Evolutionary conservation across 257 asterid species (phyloP).

Genomic region (Ocimum tenuiflorum): DNA sequence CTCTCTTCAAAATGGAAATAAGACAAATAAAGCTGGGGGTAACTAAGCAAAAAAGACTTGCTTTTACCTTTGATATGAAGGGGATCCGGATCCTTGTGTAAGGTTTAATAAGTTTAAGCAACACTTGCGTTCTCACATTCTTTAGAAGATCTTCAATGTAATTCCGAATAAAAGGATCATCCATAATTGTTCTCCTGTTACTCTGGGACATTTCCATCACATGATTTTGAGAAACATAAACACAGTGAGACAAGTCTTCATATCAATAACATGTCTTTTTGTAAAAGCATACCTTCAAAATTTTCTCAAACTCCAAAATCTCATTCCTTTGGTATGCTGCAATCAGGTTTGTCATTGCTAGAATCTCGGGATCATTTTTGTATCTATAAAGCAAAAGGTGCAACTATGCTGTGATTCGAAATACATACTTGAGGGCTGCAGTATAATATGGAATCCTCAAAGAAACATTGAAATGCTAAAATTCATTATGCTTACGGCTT

Average conservation of each 20-base stretch:
- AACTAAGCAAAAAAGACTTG: not conserved
- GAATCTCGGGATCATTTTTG: slow-evolving; percentile 91
- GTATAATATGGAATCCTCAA: too few species aligned
- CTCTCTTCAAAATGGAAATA: too few species aligned
- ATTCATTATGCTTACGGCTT: slow-evolving; percentile 69
- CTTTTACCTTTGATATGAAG: slow-evolving; percentile 78
- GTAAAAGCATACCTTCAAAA: slow-evolving; percentile 55
- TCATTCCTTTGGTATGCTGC: slow-evolving; percentile 97
- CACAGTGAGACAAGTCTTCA: not conserved
- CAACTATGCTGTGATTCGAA: not conserved
- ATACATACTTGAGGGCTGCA: not conserved
- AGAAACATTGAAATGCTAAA: not conserved
- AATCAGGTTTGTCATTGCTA: slow-evolving; percentile 94
- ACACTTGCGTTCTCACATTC: slow-evolving; percentile 95
- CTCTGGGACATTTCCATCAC: slow-evolving; percentile 45
- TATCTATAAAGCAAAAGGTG: slow-evolving; percentile 40
- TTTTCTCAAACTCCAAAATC: slow-evolving; percentile 91
- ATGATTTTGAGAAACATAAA: slow-evolving; percentile 8
- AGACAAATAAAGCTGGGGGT: not conserved
- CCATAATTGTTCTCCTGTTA: slow-evolving; percentile 97
- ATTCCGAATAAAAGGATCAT: slow-evolving; percentile 87
- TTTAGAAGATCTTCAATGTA: slow-evolving; percentile 97
- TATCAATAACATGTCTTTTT: not conserved
- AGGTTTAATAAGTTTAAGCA: slow-evolving; percentile 96
- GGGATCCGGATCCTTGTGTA: slow-evolving; percentile 93